Evolutionary conservation across 805 yeast genomes (phyloP).

Genomic region (Metschnikowia reukaufii): DNA sequence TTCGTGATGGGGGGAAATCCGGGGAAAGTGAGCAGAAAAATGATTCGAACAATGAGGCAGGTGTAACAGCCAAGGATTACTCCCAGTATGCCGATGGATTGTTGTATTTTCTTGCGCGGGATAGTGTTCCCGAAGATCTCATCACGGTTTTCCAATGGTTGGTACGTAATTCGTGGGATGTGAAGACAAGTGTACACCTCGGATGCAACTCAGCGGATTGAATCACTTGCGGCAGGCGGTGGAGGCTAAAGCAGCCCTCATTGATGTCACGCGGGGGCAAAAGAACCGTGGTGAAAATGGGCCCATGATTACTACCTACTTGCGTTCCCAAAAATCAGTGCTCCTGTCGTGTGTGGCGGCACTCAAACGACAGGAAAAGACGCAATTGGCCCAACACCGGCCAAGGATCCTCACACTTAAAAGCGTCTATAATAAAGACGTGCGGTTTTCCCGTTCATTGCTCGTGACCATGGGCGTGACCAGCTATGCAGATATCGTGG

Average conservation of each 20-base stretch:
- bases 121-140: slow-evolving; percentile 43
- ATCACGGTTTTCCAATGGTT: slow-evolving; percentile 55
- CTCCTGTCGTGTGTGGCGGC: slow-evolving; percentile 47
- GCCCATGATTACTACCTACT: slow-evolving; percentile 44
- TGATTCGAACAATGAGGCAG: no score
- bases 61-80: slow-evolving; percentile 5
- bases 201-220: slow-evolving; percentile 63
- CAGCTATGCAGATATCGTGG: slow-evolving; percentile 51
- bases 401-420: slow-evolving; percentile 53
- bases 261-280: slow-evolving; percentile 26
- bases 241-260: slow-evolving; percentile 45
- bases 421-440: slow-evolving; percentile 55
- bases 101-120: slow-evolving; percentile 39
- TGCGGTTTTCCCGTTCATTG: slow-evolving; percentile 52
- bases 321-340: slow-evolving; percentile 48
- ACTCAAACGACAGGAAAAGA: slow-evolving; percentile 47
- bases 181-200: slow-evolving; percentile 35
- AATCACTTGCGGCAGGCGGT: slow-evolving; percentile 53
- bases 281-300: slow-evolving; percentile 13
- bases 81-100: slow-evolving; percentile 31
- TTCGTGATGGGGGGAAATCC: no score
- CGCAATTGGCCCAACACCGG: slow-evolving; percentile 44
- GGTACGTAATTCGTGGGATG: slow-evolving; percentile 51
- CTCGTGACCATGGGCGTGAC: slow-evolving; percentile 57
- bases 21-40: neutral